Conservation (phyloP, 23 red algal species). For the Agarophyton chilense region DNA sequence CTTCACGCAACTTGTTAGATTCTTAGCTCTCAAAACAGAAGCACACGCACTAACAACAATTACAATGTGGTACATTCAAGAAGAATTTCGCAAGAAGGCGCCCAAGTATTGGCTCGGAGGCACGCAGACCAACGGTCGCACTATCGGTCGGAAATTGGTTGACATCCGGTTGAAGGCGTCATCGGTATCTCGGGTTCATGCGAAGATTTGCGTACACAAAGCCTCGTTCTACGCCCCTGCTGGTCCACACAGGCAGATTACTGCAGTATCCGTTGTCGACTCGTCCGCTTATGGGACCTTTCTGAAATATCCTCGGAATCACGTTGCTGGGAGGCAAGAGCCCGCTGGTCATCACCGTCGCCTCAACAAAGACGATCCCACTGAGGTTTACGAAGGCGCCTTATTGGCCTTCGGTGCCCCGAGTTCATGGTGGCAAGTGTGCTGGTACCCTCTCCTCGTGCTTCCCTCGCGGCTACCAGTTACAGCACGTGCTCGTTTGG, state of each 20-base stretch:
- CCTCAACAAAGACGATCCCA: conserved; percentile 50
- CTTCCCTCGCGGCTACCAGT: conserved; percentile 8
- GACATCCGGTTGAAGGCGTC: conserved; percentile 64
- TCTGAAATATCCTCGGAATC: conserved; percentile 52
- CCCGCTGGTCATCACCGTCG: conserved; percentile 64
- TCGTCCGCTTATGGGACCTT: conserved; percentile 71
- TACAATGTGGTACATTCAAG: conserved; percentile 70
- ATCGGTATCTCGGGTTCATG: conserved; percentile 63
- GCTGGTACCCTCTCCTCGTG: conserved; percentile 26
- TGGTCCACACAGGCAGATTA: conserved; percentile 3
- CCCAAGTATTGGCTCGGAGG: conserved; percentile 68
- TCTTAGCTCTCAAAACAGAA: background rate
- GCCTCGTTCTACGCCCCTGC: conserved; percentile 52
- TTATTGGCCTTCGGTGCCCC: conserved; percentile 68
- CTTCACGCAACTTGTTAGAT: background rate
- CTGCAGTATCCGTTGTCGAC: conserved; percentile 42
- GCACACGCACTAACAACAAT: no score
- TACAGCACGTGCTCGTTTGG: conserved; percentile 5
- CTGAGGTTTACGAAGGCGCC: conserved; percentile 53
- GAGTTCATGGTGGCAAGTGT: conserved; percentile 64
- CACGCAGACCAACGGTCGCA: conserved; percentile 25
- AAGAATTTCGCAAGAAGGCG: conserved; percentile 19
- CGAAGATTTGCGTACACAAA: conserved; percentile 14
- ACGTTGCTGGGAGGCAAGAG: conserved; percentile 6
- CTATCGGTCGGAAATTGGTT: conserved; percentile 71